These are phyloP conservation scores for Penstemon davidsonii DNA, from an alignment of 257 asterid species.

Conservation along the genomic window DNA sequence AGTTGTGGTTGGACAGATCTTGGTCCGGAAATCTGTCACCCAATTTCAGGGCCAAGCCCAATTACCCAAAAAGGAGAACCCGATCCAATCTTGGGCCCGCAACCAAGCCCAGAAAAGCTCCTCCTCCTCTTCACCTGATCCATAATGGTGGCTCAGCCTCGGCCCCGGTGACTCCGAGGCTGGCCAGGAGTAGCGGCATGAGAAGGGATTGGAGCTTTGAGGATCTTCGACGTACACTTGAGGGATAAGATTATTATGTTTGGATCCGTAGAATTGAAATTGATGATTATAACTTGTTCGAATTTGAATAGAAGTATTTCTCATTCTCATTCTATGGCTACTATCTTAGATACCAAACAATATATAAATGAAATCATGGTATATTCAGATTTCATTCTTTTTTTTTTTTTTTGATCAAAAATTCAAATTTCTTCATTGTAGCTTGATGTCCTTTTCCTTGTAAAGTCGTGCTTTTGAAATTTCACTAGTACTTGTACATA, in stretches of 20 bases:
- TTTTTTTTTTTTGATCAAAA: too few relatives aligned
- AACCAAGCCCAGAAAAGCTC: neutral
- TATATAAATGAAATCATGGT: too few relatives aligned
- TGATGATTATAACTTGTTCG: too few relatives aligned
- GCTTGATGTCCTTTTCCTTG: too few relatives aligned
- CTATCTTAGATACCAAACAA: too few relatives aligned
- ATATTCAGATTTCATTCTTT: too few relatives aligned
- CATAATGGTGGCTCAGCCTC: slow-evolving; percentile 21
- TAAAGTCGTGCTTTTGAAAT: too few relatives aligned
- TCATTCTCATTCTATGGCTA: too few relatives aligned
- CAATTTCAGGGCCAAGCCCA: slow-evolving; percentile 8
- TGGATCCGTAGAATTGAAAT: neutral
- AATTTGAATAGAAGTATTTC: too few relatives aligned
- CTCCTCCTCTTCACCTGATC: slow-evolving; percentile 3
- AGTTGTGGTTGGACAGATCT: slow-evolving; percentile 27
- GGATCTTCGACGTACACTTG: slow-evolving; percentile 24
- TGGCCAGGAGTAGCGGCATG: slow-evolving; percentile 49
- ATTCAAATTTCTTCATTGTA: too few relatives aligned
- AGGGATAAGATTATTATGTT: neutral
- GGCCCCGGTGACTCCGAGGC: slow-evolving; percentile 25
- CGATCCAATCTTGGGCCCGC: slow-evolving; percentile 11
- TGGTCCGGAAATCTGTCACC: slow-evolving; percentile 47
- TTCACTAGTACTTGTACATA: too few relatives aligned
- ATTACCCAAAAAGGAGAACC: slow-evolving; percentile 17
- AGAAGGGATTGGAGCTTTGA: slow-evolving; percentile 59